Evolutionary conservation across 441 rosid species (phyloP).

Genomic region (Pelargonium myrrhifolium): DNA sequence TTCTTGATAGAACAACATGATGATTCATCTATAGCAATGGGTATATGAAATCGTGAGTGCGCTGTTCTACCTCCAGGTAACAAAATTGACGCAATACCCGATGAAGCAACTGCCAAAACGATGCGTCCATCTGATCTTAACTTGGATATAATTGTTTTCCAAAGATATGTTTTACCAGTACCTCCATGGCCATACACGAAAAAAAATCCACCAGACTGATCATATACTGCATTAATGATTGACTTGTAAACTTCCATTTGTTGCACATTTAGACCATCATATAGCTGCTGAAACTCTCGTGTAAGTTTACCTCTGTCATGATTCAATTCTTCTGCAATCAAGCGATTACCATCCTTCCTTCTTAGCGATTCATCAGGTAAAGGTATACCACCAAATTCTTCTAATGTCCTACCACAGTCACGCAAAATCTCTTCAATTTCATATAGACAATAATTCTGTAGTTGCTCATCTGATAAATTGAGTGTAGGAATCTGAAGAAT

Average conservation of each 20-base stretch:
- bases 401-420: background rate
- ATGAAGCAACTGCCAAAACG: constrained; percentile 1
- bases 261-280: background rate
- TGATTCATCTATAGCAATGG: background rate
- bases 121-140: background rate
- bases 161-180: background rate
- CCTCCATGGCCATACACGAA: constrained; percentile 10
- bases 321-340: background rate
- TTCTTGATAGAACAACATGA: background rate
- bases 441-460: background rate
- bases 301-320: background rate
- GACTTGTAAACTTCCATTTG: background rate
- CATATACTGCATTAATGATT: background rate
- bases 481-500: background rate
- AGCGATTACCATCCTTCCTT: background rate
- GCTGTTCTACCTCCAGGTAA: constrained; percentile 4
- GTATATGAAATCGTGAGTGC: constrained; percentile 2
- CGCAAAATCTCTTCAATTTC: background rate
- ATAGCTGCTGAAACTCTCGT: background rate
- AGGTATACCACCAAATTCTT: background rate
- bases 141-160: background rate
- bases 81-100: background rate
- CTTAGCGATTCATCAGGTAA: background rate
- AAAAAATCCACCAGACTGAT: background rate
- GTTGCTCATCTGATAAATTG: background rate